Conservation (phyloP, 1,284 basidiomycete genomes). For the Cryptococcus sp. region DNA sequence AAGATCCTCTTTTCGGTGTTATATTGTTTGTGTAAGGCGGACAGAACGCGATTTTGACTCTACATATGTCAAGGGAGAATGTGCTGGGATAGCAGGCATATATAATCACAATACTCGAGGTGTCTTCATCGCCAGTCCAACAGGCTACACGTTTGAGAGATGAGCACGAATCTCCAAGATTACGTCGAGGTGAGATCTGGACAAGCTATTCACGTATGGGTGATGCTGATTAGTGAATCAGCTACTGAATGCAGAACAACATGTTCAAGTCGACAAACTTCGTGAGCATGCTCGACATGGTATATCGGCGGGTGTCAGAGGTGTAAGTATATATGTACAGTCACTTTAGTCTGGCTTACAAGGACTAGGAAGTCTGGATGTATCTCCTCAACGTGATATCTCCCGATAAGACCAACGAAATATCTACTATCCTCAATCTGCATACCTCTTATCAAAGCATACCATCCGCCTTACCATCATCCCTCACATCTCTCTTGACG, state of each 20-base stretch:
- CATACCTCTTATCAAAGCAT: conserved; percentile 28
- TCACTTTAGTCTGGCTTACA: neutral
- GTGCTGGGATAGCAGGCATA: too few relatives aligned
- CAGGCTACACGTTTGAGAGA: conserved; percentile 1
- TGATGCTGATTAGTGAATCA: conserved; percentile 8
- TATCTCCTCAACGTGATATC: conserved; percentile 44
- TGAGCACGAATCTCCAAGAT: conserved; percentile 40
- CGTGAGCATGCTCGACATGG: conserved; percentile 44
- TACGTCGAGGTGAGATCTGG: conserved; percentile 27
- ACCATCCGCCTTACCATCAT: conserved; percentile 26
- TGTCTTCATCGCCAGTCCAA: too few relatives aligned
- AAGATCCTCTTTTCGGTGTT: too few relatives aligned
- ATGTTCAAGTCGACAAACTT: conserved; percentile 41
- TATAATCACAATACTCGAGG: too few relatives aligned
- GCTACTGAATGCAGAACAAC: conserved; percentile 45
- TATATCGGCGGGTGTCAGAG: conserved; percentile 35
- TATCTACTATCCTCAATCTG: conserved; percentile 34
- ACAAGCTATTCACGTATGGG: too few relatives aligned
- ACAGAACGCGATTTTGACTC: too few relatives aligned
- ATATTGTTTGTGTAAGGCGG: too few relatives aligned
- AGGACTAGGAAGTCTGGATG: conserved; percentile 45
- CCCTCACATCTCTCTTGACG: conserved; percentile 26
- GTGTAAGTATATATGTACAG: conserved; percentile 21
- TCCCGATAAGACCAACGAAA: conserved; percentile 42
- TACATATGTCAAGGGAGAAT: too few relatives aligned